A percentile compares a stretch with the other conserved stretches of the same genome.
These are phyloP conservation scores for Hyphodiscus sp. DNA, from an alignment of 2,329 filamentous ascomycete genomes.

Conservation along the genomic window DNA sequence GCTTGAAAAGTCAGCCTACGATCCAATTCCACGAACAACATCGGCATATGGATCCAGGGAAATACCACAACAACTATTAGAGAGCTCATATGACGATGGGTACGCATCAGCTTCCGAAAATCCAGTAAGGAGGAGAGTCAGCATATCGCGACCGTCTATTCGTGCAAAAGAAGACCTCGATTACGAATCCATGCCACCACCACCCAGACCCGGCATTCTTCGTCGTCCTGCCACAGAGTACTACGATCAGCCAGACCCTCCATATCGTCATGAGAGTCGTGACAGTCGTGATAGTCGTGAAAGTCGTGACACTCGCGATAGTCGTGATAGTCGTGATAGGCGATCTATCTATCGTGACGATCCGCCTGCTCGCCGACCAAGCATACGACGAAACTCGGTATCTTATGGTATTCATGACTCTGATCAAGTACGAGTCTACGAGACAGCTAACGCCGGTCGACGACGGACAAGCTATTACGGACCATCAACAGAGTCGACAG, in stretches of 20 bases:
- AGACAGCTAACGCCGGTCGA: conserved; percentile 22
- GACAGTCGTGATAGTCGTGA: conserved; percentile 11
- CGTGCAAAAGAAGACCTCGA: conserved; percentile 18
- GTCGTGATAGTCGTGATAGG: conserved; percentile 9
- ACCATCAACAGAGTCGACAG: conserved; percentile 7
- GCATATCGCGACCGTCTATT: conserved; percentile 18
- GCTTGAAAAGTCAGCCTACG: not conserved
- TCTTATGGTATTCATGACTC: conserved; percentile 23
- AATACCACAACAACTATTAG: conserved; percentile 4
- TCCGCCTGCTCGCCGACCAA: conserved; percentile 19
- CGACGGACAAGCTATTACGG: conserved; percentile 26
- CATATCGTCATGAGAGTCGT: conserved; percentile 5
- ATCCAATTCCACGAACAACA: conserved; percentile 12
- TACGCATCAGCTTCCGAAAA: conserved; percentile 22
- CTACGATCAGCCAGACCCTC: not conserved
- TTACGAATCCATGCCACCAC: conserved; percentile 24
- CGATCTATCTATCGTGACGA: conserved; percentile 12
- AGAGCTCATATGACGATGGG: conserved; percentile 17
- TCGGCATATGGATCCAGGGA: conserved; percentile 17
- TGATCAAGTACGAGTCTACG: conserved; percentile 4
- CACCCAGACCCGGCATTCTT: conserved; percentile 14
- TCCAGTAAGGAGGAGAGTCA: conserved; percentile 14
- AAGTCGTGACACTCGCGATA: conserved; percentile 7
- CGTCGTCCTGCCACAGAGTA: conserved; percentile 12
- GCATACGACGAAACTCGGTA: conserved; percentile 21